Evolutionary conservation across 495 filamentous ascomycete genomes (phyloP).

Genomic region (Poronia punctata): DNA sequence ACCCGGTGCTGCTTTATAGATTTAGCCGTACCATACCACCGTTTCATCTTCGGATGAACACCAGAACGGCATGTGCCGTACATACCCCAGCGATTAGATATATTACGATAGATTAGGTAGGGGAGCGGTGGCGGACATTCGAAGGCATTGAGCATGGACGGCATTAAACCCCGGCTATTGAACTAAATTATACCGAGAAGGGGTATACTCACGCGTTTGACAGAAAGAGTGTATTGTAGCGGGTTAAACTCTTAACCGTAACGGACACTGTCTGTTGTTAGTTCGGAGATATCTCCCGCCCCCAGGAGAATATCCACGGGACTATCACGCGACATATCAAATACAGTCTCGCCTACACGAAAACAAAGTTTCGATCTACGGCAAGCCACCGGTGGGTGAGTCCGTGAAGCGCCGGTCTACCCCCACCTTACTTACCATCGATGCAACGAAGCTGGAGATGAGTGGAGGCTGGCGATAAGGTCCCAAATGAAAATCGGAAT

Average conservation of each 20-base stretch:
- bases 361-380: not conserved
- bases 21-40: slow-evolving; percentile 4
- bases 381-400: not conserved
- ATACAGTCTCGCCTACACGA: not conserved
- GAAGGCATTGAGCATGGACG: too few relatives aligned
- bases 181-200: too few relatives aligned
- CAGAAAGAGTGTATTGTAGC: too few relatives aligned
- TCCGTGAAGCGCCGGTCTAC: slow-evolving; percentile 1
- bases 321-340: slow-evolving; percentile 3
- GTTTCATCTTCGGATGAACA: not conserved
- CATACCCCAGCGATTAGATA: not conserved
- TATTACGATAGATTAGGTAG: too few relatives aligned
- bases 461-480: not conserved
- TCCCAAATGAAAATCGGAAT: not conserved
- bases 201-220: too few relatives aligned
- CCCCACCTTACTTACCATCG: not conserved
- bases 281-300: too few relatives aligned
- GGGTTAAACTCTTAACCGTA: too few relatives aligned
- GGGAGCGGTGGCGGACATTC: too few relatives aligned
- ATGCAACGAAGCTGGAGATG: not conserved
- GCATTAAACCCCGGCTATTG: too few relatives aligned
- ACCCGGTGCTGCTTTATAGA: not conserved
- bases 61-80: not conserved
- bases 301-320: not conserved
- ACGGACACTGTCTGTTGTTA: too few relatives aligned